phyloP scores from a whole-genome alignment of 768 basidiomycete species.

The Lactifluus pinguis region DNA sequence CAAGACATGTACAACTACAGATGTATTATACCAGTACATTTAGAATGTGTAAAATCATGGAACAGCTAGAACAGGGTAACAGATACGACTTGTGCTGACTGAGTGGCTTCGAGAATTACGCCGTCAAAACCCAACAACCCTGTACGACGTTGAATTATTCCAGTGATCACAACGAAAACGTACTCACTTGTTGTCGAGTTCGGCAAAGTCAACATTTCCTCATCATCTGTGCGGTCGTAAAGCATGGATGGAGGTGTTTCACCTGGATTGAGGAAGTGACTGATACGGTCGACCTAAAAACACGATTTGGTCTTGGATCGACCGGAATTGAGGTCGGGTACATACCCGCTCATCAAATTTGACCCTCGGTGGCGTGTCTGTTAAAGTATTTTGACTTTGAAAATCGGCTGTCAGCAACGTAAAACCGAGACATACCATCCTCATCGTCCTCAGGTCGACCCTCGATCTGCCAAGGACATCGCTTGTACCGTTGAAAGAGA shows the following conservation, averaged over 20 bases:
- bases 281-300: conserved; percentile 69
- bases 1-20: neutral
- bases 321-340: neutral
- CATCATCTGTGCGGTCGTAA: conserved; percentile 70
- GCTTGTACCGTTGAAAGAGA: conserved; percentile 83
- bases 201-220: conserved; percentile 59
- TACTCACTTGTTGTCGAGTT: conserved; percentile 59
- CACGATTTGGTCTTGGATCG: neutral
- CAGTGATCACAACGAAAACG: neutral
- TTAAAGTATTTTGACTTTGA: neutral
- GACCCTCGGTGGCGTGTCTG: conserved; percentile 69
- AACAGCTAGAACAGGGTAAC: conserved; percentile 51
- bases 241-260: conserved; percentile 73
- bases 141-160: conserved; percentile 21
- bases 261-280: conserved; percentile 66
- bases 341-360: conserved; percentile 61
- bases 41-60: too few relatives aligned
- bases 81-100: conserved; percentile 66
- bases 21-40: neutral
- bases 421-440: conserved; percentile 42
- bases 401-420: neutral
- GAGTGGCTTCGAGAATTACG: conserved; percentile 69
- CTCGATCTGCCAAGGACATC: conserved; percentile 86
- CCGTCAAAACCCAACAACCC: conserved; percentile 72
- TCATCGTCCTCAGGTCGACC: conserved; percentile 74